Conservation (phyloP, 495 filamentous ascomycete species). For the Podospora pseudocomata region DNA sequence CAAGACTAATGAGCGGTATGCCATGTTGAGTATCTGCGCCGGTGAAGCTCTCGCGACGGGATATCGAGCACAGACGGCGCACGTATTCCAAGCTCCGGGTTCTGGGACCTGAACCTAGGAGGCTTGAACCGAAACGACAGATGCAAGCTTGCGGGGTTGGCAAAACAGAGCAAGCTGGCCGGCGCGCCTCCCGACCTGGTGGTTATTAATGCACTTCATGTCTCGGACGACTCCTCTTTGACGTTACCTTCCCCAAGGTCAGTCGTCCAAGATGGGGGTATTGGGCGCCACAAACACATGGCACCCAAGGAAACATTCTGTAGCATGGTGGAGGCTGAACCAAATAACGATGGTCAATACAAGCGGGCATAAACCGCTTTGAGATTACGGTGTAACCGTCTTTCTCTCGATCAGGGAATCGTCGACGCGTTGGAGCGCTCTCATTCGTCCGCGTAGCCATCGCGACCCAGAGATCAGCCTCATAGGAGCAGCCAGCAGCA, state of each 20-base stretch:
- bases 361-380: not conserved
- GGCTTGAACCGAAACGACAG: not conserved
- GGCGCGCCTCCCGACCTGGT: not conserved
- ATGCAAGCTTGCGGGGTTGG: not conserved
- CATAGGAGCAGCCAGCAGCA: not conserved
- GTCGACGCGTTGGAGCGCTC: not conserved
- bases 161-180: not conserved
- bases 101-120: not conserved
- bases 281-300: not conserved
- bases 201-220: not conserved
- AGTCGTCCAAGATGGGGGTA: not conserved
- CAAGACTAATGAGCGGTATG: slow-evolving; percentile 16
- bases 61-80: not conserved
- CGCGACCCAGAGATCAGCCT: not conserved
- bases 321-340: not conserved
- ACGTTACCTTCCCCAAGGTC: not conserved
- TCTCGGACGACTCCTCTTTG: not conserved
- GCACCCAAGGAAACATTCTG: not conserved
- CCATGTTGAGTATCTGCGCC: slow-evolving; percentile 20
- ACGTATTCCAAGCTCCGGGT: not conserved
- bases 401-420: not conserved
- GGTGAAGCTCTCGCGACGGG: not conserved
- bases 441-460: slow-evolving; percentile 2
- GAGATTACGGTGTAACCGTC: not conserved
- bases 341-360: slow-evolving; percentile 2